Evolutionary conservation across 768 basidiomycete species (phyloP), one percentile per base, ranked within the genome.

Genomic region (Lactifluus volemus): DNA sequence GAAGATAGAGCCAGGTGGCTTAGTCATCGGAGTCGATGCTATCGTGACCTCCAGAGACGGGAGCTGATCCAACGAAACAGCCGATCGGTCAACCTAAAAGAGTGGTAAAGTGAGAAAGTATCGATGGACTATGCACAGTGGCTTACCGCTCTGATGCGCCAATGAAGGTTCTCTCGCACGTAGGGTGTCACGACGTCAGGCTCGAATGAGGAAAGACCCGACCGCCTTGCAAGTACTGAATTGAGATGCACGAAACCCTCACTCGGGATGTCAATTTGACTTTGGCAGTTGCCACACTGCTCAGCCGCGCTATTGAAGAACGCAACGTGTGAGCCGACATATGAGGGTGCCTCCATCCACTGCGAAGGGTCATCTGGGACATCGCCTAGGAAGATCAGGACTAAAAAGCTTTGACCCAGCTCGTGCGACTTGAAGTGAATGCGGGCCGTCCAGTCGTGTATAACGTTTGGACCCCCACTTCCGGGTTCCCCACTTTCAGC

Each of bases 221-320:
- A 65, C 11, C 34, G 34, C 44, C 60, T 47, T 49, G 59, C 55
- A 44, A 81, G 72, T 3, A 66, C 72, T 1, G 71, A 60, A 48
- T 76, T 76, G 36, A 81, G 70, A 61, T 76, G 78, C 5, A 81
- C 75, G 67, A 77, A 80, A 5, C 78, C 78, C 65, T 79, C 78
- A 19, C 70, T 67, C 29, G 73, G 62, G 19, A 73, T 45, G 0
- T 52, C 59, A 7, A 36, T 41, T 45, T 75, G 69, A 1, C 67
- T 61, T 36, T 67, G 66, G 67, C 77, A 79, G 63, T 79, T 79
- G 21, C 69, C 74, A 62, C 80, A 80, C 7, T 69, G 69, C 7
- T 69, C 72, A 19, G 69, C 55, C 34, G 55, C 36, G 51, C 64
- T 68, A 56, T 74, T 76, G 36, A 76, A 77, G 64, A 81, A 81